These are phyloP conservation scores for Acacia melanoxylon DNA, from an alignment of 306 rosid species.

Conservation along the genomic window DNA sequence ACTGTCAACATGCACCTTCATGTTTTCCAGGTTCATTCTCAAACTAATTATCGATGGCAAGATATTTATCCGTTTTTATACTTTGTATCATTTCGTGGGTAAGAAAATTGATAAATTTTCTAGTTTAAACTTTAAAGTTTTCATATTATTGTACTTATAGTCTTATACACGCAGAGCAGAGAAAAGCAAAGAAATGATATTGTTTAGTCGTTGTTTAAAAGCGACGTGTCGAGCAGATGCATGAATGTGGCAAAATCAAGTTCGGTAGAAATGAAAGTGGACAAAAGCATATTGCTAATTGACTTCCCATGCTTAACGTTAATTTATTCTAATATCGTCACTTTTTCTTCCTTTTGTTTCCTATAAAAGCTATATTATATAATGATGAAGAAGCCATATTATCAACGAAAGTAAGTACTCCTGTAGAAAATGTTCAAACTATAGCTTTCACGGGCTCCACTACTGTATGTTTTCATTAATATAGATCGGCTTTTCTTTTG, in stretches of 20 bases:
- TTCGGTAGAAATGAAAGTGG: conserved; percentile 21
- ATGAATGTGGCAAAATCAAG: conserved; percentile 17
- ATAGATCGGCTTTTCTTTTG: background rate
- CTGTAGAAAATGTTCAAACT: background rate
- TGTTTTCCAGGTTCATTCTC: background rate
- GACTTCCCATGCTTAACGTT: background rate
- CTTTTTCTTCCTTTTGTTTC: background rate
- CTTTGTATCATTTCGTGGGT: background rate
- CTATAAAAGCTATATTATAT: background rate
- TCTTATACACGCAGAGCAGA: background rate
- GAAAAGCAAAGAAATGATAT: background rate
- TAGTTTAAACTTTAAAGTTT: background rate
- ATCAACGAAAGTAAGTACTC: background rate
- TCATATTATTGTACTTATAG: background rate
- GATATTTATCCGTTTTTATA: background rate
- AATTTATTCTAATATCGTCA: background rate
- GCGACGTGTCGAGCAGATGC: background rate
- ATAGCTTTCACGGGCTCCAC: conserved; percentile 6
- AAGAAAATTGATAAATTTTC: background rate
- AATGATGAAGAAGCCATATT: background rate
- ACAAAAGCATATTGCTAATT: conserved; percentile 9
- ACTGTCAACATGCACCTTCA: background rate
- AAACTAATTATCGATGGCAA: background rate
- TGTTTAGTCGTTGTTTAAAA: background rate
- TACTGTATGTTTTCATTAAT: background rate